Conservation (phyloP, 176 grass and related monocot genomes). For the Hsuehochloa calcarea region DNA sequence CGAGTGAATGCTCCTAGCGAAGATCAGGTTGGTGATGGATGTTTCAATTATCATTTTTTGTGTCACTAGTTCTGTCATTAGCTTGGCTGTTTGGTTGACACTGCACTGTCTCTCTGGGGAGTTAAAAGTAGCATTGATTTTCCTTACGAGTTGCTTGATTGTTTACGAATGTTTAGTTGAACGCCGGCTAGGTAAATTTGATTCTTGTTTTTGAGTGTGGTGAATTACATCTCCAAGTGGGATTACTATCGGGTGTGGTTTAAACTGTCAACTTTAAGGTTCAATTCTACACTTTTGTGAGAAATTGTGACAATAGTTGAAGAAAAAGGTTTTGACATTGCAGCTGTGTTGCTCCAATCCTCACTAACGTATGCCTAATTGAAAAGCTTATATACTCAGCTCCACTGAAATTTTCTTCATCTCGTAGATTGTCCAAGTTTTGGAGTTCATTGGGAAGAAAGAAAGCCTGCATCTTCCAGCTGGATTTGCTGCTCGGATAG, state of each 20-base stretch:
- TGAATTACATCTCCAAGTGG: neutral
- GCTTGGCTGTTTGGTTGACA: neutral
- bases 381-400: neutral
- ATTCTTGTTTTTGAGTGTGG: neutral
- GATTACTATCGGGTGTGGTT: neutral
- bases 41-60: neutral
- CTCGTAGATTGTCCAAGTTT: conserved; percentile 72
- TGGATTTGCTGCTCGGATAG: conserved; percentile 76
- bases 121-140: neutral
- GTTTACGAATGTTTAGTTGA: neutral
- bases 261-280: neutral
- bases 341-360: neutral
- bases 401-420: neutral
- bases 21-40: conserved; percentile 66
- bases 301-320: neutral
- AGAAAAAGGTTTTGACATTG: neutral
- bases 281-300: neutral
- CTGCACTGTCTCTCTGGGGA: neutral
- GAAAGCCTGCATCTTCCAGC: conserved; percentile 78
- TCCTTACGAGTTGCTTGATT: neutral
- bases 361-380: neutral
- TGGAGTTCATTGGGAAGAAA: conserved; percentile 97
- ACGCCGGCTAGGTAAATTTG: neutral
- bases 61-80: neutral
- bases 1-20: conserved; percentile 80